Evolutionary conservation across 139 green algal genomes (phyloP).

Genomic region (Chlamydomonas applanata): DNA sequence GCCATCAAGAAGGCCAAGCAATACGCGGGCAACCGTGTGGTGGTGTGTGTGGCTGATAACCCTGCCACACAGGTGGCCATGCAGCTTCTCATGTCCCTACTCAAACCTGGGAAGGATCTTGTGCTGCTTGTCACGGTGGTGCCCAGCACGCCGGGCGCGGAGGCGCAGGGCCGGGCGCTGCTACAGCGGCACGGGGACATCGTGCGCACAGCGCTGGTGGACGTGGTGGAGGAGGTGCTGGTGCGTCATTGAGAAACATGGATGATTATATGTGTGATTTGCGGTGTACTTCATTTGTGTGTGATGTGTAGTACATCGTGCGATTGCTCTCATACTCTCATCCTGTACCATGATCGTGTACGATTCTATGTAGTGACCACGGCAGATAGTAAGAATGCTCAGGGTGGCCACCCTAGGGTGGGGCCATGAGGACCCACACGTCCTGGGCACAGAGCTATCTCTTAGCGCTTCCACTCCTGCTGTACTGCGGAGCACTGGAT

Average conservation of each 20-base stretch:
- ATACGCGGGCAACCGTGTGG: slow-evolving; percentile 26
- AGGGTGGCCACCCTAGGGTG: too few relatives aligned
- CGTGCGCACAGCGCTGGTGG: slow-evolving; percentile 9
- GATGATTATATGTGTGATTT: background rate
- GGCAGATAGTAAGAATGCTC: too few relatives aligned
- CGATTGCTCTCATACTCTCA: too few relatives aligned
- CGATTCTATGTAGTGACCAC: too few relatives aligned
- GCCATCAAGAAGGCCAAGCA: slow-evolving; percentile 2
- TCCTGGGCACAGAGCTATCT: too few relatives aligned
- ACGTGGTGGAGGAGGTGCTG: slow-evolving; percentile 13
- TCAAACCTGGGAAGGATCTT: slow-evolving; percentile 22
- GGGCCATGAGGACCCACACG: too few relatives aligned
- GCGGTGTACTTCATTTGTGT: background rate
- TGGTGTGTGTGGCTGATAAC: slow-evolving; percentile 41
- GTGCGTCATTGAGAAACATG: background rate
- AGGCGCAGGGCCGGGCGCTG: background rate
- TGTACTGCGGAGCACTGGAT: too few relatives aligned
- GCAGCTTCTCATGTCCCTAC: slow-evolving; percentile 25
- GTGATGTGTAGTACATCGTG: too few relatives aligned
- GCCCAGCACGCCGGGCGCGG: background rate
- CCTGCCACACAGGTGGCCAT: slow-evolving; percentile 12
- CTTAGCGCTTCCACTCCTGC: too few relatives aligned
- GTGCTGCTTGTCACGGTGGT: slow-evolving; percentile 31
- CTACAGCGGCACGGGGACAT: slow-evolving; percentile 13
- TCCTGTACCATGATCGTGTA: too few relatives aligned